These are phyloP conservation scores for Nitzschia putrida DNA, from an alignment of 108 stramenopile genomes.

Conservation along the genomic window DNA sequence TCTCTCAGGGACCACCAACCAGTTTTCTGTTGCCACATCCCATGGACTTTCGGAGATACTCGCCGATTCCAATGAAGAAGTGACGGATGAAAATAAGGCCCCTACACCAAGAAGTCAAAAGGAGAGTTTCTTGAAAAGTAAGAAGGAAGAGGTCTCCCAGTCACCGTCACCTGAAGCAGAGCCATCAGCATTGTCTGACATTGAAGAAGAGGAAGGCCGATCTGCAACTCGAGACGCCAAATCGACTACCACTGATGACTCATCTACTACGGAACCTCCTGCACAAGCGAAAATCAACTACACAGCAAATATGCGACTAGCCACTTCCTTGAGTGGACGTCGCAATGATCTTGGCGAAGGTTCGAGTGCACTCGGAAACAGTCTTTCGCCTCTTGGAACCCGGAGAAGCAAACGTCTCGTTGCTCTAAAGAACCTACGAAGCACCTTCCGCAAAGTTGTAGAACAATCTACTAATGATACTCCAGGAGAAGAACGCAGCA, in stretches of 20 bases:
- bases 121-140: not conserved
- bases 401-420: not conserved
- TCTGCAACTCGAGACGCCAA: not conserved
- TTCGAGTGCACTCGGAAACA: not conserved
- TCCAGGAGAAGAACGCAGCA: no score
- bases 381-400: not conserved
- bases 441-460: constrained; percentile 1
- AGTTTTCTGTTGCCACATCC: not conserved
- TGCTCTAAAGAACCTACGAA: not conserved
- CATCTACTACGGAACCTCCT: not conserved
- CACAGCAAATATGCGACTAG: not conserved
- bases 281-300: not conserved
- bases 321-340: not conserved
- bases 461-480: not conserved
- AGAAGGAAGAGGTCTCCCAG: not conserved
- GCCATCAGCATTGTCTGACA: not conserved
- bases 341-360: not conserved
- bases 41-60: not conserved
- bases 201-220: not conserved
- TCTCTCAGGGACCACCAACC: not conserved
- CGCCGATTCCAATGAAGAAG: not conserved
- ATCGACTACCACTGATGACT: not conserved
- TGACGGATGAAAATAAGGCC: not conserved
- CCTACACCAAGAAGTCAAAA: not conserved
- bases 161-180: not conserved